Percentiles rank a stretch among this genome's conserved stretches.
These are phyloP conservation scores for Phytomonas sp. DNA, from an alignment of 208 protist genomes.

Conservation along the genomic window DNA sequence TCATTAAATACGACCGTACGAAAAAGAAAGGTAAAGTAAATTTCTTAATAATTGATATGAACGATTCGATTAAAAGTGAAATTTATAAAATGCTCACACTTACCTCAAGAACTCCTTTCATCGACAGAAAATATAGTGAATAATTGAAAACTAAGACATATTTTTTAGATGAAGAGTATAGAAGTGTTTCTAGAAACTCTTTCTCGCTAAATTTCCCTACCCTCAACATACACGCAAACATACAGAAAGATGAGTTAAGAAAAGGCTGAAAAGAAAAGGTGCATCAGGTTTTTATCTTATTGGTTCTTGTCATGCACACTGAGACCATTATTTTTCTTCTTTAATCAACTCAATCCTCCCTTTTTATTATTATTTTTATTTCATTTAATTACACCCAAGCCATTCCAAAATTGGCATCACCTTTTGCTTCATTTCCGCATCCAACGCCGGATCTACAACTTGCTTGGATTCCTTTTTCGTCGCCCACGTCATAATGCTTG, in stretches of 20 bases:
- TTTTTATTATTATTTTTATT: constrained; percentile 19
- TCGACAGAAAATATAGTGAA: background rate
- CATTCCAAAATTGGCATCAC: constrained; percentile 42
- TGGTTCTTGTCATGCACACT: background rate
- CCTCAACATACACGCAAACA: too few species aligned
- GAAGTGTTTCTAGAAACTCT: background rate
- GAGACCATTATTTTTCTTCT: background rate
- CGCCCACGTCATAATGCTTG: constrained; percentile 45
- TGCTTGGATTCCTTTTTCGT: constrained; percentile 14
- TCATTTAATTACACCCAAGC: constrained; percentile 27
- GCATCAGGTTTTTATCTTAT: background rate
- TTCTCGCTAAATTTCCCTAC: background rate
- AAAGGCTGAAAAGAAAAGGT: background rate
- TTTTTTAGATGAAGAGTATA: background rate
- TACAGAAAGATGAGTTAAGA: too few species aligned
- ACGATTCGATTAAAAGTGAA: background rate
- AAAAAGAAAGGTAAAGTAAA: background rate
- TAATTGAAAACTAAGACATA: background rate
- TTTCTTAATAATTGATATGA: background rate
- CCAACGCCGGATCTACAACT: constrained; percentile 16
- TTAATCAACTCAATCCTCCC: background rate
- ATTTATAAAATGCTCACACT: background rate
- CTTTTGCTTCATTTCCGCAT: constrained; percentile 37
- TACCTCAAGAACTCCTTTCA: background rate
- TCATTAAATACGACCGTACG: background rate